Conservation (phyloP, 116 monocot genomes). For the Phalaenopsis hybrid region DNA sequence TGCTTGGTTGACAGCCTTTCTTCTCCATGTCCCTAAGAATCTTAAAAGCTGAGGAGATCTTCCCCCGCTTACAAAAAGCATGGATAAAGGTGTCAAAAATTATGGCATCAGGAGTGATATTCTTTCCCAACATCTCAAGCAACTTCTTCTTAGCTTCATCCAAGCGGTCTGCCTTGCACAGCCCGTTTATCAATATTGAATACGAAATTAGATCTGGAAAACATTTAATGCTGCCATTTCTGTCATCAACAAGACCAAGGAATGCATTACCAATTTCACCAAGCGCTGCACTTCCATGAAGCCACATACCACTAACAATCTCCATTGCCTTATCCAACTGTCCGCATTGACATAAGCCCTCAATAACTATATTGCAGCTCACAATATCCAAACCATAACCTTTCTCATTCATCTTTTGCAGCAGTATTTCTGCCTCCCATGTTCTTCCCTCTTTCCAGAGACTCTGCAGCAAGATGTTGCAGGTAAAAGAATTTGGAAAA, state of each 20-base stretch:
- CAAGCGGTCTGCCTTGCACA: conserved; percentile 72
- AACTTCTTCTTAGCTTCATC: conserved; percentile 80
- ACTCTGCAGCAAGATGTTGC: conserved; percentile 81
- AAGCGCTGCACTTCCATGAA: conserved; percentile 68
- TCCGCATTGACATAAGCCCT: conserved; percentile 71
- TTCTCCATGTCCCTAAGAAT: conserved; percentile 90
- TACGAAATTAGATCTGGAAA: conserved; percentile 70
- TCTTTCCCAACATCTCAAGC: conserved; percentile 63
- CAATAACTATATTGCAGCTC: conserved; percentile 77
- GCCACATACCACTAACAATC: conserved; percentile 81
- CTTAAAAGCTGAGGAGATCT: conserved; percentile 64
- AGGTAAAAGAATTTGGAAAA: conserved; percentile 67
- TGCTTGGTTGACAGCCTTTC: conserved; percentile 52
- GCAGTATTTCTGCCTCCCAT: conserved; percentile 54
- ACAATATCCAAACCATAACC: conserved; percentile 63
- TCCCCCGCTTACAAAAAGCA: conserved; percentile 72
- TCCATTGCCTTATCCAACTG: conserved; percentile 81
- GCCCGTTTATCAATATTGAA: conserved; percentile 59
- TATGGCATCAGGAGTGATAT: conserved; percentile 64
- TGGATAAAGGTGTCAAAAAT: conserved; percentile 72
- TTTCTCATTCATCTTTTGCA: conserved; percentile 85
- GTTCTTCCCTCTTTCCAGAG: conserved; percentile 77
- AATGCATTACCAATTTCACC: conserved; percentile 67
- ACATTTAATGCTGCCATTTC: conserved; percentile 37
- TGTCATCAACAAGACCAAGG: conserved; percentile 42